phyloP scores from a whole-genome alignment of 805 yeast species.

The Metschnikowia picachoensis region DNA sequence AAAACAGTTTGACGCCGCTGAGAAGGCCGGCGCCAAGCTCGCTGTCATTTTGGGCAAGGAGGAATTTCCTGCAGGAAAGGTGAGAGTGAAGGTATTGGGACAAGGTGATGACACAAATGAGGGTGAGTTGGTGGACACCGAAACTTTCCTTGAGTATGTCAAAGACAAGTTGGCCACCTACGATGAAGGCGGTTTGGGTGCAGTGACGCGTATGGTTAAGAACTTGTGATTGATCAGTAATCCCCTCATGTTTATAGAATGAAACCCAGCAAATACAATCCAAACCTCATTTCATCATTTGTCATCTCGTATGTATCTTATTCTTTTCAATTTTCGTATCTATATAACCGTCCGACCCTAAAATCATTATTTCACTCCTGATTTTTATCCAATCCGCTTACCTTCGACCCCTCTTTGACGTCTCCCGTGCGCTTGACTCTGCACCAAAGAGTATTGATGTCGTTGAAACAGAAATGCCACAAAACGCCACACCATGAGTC shows the following conservation, averaged over 20 bases:
- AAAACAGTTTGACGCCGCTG: slow-evolving; percentile 97
- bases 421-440: slow-evolving; percentile 66
- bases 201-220: slow-evolving; percentile 58
- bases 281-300: neutral
- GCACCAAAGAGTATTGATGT: slow-evolving; percentile 69
- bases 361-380: slow-evolving; percentile 1
- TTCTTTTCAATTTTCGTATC: neutral
- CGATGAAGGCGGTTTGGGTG: slow-evolving; percentile 55
- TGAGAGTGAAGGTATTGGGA: slow-evolving; percentile 85
- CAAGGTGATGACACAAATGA: slow-evolving; percentile 82
- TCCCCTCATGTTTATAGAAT: slow-evolving; percentile 1
- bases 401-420: slow-evolving; percentile 33
- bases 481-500: slow-evolving; percentile 77
- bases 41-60: slow-evolving; percentile 96
- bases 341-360: neutral
- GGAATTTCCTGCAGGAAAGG: slow-evolving; percentile 75
- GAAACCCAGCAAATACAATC: neutral
- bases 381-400: slow-evolving; percentile 18
- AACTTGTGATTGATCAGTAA: slow-evolving; percentile 36
- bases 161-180: slow-evolving; percentile 31
- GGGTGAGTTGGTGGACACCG: slow-evolving; percentile 72
- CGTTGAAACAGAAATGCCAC: slow-evolving; percentile 64
- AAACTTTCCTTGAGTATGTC: slow-evolving; percentile 52
- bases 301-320: neutral
- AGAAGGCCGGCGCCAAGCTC: slow-evolving; percentile 82